Base-by-base conservation (phyloP, 768 basidiomycete species). In the Lanmaoa pseudosensibilis region DNA sequence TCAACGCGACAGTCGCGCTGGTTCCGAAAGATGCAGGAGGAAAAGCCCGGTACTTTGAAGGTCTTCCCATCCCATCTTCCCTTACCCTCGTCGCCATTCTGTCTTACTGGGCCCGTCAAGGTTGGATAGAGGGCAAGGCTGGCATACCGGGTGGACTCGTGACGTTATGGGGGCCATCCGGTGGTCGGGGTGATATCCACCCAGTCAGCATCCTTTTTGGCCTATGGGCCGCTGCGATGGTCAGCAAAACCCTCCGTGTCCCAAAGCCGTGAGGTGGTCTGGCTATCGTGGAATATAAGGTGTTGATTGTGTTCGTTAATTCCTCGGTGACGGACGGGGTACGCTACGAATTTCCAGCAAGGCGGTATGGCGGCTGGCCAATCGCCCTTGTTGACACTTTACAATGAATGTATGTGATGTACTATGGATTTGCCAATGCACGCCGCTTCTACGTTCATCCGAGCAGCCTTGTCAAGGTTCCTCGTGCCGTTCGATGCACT, bases 1-100 rank as follows among this genome's bases (percentile, higher is more conserved):
- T 98, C 82, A 99, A 99, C 73, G 97, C 96, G 10, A 99, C 97
- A 0, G 96, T 97, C 55, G 97, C 97, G 4, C 77, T 93, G 41
- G 81, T 97, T 25, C 96, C 96, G 2, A 95, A 94, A 72, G 90
- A 94, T 68, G 74, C 72, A 8, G 80, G 80, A 32, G 96, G 97
- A 55, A 98, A 98, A 71, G 80, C 90, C 16, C 87, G 87, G 66
- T 98, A 95, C 78, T 99, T 98, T 70, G 97, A 98, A 74, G 97
- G 97, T 6, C 83, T 99, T 21, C 97, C 97, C 25, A 98, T 99
- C 58, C 97, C 97, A 2, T 91, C 92, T 0, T 90, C 91, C 12
- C 81, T 99, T 45, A 81, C 68, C 12, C 80, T 99, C 53, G 94
- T 97, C 54, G 83, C 76, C 19, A 64, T 90, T 30, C 75, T 98